Evolutionary conservation across 306 rosid species (phyloP), one percentile per base, ranked within the genome.

Genomic region (Gillenia trifoliata): DNA sequence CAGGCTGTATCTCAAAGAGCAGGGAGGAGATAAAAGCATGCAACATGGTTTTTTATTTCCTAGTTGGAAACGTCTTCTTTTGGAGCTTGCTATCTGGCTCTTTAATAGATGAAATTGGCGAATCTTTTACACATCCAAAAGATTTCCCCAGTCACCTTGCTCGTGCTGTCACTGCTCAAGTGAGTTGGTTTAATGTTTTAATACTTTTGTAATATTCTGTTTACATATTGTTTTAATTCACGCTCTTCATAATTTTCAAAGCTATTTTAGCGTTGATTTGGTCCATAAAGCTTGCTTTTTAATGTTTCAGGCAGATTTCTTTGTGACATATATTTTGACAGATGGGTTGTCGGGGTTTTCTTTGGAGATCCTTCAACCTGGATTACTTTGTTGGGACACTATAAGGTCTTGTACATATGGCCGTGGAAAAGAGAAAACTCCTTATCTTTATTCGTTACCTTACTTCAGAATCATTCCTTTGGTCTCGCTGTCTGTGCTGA

Each of bases 31-130:
- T 89, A 60, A 93, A 87, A 83, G 89, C 97, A 52, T 91, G 97
- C 86, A 90, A 89, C 89, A 91, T 91, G 97, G 91, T 91, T 72
- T 93, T 93, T 85, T 93, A 88, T 80, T 93, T 93, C 83, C 86
- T 89, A 62, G 90, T 93, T 38, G 98, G 97, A 79, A 93, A 93
- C 78, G 94, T 93, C 28, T 93, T 93, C 88, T 86, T 93, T 64
- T 75, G 87, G 78, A 93, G 96, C 63, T 84, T 93, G 79, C 77
- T 93, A 79, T 93, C 98, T 16, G 98, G 98, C 49, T 89, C 98
- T 28, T 90, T 93, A 67, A 85, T 93, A 29, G 98, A 93, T 82
- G 84, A 78, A 57, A 85, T 93, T 68, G 98, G 92, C 26, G 82
- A 86, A 72, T 91, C 89, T 72, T 61, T 91, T 64, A 83, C 82